These are phyloP conservation scores for Hypomyces rosellus DNA, from an alignment of 2,329 filamentous ascomycete species.

Conservation along the genomic window DNA sequence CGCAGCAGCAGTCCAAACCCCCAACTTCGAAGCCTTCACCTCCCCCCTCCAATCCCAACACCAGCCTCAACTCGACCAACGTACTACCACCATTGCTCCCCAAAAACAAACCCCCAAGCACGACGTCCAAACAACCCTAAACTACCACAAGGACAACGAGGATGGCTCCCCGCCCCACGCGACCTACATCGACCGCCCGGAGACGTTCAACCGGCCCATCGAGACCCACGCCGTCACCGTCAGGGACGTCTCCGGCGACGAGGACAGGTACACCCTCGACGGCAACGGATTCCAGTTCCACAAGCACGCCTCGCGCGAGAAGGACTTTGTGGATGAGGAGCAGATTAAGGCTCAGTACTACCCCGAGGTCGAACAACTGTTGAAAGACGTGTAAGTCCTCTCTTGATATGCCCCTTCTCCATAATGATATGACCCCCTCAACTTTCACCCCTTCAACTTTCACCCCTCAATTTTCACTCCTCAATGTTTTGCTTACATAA, in stretches of 20 bases:
- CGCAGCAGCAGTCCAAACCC: slow-evolving; percentile 17
- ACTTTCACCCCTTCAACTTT: not conserved
- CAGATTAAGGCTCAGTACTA: slow-evolving; percentile 63
- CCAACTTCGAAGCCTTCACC: slow-evolving; percentile 6
- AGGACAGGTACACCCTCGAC: slow-evolving; percentile 32
- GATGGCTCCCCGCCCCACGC: slow-evolving; percentile 35
- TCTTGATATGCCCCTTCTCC: too few species aligned
- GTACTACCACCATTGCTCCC: not conserved
- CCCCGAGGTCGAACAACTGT: slow-evolving; percentile 60
- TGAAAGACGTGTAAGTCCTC: slow-evolving; percentile 51
- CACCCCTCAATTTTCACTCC: not conserved
- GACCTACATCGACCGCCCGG: slow-evolving; percentile 27
- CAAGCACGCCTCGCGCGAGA: slow-evolving; percentile 25
- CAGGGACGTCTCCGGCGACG: slow-evolving; percentile 29
- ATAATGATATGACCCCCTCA: not conserved
- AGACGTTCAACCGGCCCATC: slow-evolving; percentile 27
- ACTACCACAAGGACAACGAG: slow-evolving; percentile 35
- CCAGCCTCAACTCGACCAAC: slow-evolving; percentile 7
- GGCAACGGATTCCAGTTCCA: slow-evolving; percentile 32
- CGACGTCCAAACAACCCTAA: slow-evolving; percentile 30
- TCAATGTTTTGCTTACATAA: not conserved
- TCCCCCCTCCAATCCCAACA: slow-evolving; percentile 10
- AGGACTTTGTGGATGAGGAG: slow-evolving; percentile 46
- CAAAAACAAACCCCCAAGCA: slow-evolving; percentile 8
- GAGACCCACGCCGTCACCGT: slow-evolving; percentile 26